These are phyloP conservation scores for Ophiocordyceps polyrhachis-furcata DNA, from an alignment of 2,329 filamentous ascomycete genomes.

Conservation along the genomic window DNA sequence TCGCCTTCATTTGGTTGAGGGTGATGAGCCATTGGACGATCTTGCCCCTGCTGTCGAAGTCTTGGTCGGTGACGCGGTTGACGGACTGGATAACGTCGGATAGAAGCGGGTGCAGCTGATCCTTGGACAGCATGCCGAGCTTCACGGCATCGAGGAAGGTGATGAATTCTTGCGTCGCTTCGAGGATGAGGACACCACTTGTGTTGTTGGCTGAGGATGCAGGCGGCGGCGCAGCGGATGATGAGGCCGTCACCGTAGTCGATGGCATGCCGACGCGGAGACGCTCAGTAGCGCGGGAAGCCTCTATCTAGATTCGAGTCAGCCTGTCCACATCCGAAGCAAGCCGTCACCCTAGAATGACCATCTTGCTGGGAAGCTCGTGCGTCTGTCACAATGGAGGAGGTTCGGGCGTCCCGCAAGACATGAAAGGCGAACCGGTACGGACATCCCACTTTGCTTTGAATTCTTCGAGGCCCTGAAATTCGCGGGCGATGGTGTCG, in stretches of 20 bases:
- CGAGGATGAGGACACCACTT: slow-evolving; percentile 53
- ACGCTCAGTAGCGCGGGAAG: slow-evolving; percentile 81
- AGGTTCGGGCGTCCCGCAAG: no score
- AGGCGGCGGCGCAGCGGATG: slow-evolving; percentile 20
- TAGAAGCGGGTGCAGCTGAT: slow-evolving; percentile 85
- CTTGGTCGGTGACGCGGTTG: slow-evolving; percentile 87
- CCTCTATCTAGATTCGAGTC: slow-evolving; percentile 37
- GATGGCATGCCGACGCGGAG: slow-evolving; percentile 84
- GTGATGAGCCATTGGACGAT: slow-evolving; percentile 98
- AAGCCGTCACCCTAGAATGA: neutral
- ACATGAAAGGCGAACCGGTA: slow-evolving; percentile 6
- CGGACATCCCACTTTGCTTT: slow-evolving; percentile 80
- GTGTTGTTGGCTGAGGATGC: slow-evolving; percentile 28
- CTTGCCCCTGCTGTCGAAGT: slow-evolving; percentile 90
- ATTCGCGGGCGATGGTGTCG: slow-evolving; percentile 75
- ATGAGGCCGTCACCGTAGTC: slow-evolving; percentile 46
- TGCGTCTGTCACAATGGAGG: no score
- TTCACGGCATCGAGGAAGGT: slow-evolving; percentile 92
- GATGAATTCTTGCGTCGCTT: slow-evolving; percentile 96
- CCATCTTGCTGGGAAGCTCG: neutral
- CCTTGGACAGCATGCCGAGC: slow-evolving; percentile 81
- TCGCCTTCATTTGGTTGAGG: slow-evolving; percentile 93
- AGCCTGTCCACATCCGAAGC: neutral
- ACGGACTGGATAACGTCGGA: slow-evolving; percentile 94
- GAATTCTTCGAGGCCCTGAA: slow-evolving; percentile 77